phyloP scores from a whole-genome alignment of 2,329 filamentous ascomycete species.

The Zopfia rhizophila region DNA sequence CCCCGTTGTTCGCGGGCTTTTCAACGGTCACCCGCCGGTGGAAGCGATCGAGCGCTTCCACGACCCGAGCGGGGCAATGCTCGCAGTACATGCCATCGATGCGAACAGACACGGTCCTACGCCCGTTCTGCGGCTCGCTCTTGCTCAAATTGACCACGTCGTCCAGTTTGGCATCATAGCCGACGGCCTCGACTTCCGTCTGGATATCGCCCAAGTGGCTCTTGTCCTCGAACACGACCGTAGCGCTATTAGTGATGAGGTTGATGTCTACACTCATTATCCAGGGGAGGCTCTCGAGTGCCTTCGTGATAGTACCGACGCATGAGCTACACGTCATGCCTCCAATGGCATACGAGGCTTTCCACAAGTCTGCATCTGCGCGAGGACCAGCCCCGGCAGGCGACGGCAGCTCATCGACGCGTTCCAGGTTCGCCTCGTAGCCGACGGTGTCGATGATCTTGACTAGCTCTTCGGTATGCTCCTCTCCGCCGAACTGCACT shows the following conservation, averaged over 20 bases:
- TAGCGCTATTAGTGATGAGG: conserved; percentile 62
- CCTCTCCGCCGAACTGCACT: conserved; percentile 60
- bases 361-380: conserved; percentile 40
- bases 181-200: conserved; percentile 61
- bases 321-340: conserved; percentile 70
- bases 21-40: conserved; percentile 58
- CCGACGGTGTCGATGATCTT: conserved; percentile 62
- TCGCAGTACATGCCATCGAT: conserved; percentile 59
- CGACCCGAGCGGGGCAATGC: conserved; percentile 62
- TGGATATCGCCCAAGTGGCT: conserved; percentile 58
- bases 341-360: conserved; percentile 60
- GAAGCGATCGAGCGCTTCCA: conserved; percentile 61
- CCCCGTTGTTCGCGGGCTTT: conserved; percentile 64
- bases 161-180: conserved; percentile 54
- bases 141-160: conserved; percentile 32
- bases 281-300: conserved; percentile 58
- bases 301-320: conserved; percentile 60
- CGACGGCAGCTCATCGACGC: conserved; percentile 32
- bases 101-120: conserved; percentile 47
- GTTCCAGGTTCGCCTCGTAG: conserved; percentile 52
- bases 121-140: conserved; percentile 23
- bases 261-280: conserved; percentile 62
- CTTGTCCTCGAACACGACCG: conserved; percentile 59
- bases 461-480: conserved; percentile 57
- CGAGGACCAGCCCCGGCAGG: background rate